Base-by-base conservation (phyloP, 148 eudicot species). In the Nepenthes mirabilis region DNA sequence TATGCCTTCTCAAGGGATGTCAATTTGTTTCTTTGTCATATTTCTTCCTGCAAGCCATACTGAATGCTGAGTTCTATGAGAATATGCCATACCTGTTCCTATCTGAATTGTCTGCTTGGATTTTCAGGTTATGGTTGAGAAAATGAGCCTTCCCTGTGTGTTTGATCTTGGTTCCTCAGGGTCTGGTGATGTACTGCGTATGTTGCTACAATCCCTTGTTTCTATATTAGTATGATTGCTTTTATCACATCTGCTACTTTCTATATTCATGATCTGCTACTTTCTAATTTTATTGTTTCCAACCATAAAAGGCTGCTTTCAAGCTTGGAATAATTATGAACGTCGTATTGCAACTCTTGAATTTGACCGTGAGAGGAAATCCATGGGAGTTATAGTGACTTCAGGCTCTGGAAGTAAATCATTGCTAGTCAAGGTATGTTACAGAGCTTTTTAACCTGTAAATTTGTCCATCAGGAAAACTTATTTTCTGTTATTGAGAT, bases 331-430 rank as follows among this genome's bases (percentile, higher is more conserved):
- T 69, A 62, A 68, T 45, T 72, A 61, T 34, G 75, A 70, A 54
- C 54, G 57, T 51, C 83, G 93, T 35, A 79, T 86, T 23, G 23
- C 23, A 23, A 23, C 23, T 23, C 23, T 23, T 23, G 23, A 23
- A 23, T 23, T 23, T 23, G 23, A 23, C 23, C 23, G 23, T 23
- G 23, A 23, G 23, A 23, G 23, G 23, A 23, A 23, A 23, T 23
- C 94, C 45, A 86, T 86, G 94, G 86, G 94, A 54, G 86, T 83
- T 57, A 79, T 83, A 58, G 84, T 75, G 23, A 47, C 63, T 35
- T 80, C 89, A 34, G 69, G 69, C 58, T 81, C 84, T 50, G 89
- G 83, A 53, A 23, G 23, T 23, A 23, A 23, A 23, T 23, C 23
- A 23, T 23, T 23, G 23, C 23, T 23, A 23, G 23, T 86, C 34